Evolutionary conservation across 2,329 filamentous ascomycete species (phyloP).

Genomic region (Colletotrichum tanaceti): DNA sequence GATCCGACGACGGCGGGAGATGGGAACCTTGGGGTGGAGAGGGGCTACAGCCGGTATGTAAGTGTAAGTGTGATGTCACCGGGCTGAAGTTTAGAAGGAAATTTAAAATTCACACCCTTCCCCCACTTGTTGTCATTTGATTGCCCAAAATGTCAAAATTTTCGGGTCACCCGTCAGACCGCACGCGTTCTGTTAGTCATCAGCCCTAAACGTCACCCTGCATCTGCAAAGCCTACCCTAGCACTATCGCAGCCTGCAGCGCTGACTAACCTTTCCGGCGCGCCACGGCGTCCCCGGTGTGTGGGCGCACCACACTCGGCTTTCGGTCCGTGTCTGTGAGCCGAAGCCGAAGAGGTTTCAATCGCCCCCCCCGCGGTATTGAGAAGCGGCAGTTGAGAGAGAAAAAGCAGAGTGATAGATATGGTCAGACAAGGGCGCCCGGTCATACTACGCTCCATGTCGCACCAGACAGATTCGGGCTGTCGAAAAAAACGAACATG

Average conservation of each 20-base stretch:
- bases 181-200: constrained; percentile 18
- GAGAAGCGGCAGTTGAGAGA: neutral
- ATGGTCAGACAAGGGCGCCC: neutral
- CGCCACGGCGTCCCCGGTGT: constrained; percentile 28
- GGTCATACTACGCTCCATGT: neutral
- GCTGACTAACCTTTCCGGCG: constrained; percentile 19
- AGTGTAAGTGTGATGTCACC: constrained; percentile 26
- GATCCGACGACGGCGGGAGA: constrained; percentile 16
- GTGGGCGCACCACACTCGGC: constrained; percentile 13
- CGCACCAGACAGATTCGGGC: neutral
- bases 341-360: neutral
- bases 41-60: constrained; percentile 6
- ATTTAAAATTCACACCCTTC: too few species aligned
- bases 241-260: neutral
- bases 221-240: neutral
- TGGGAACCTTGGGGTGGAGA: neutral
- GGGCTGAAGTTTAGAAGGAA: constrained; percentile 25
- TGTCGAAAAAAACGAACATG: neutral
- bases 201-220: constrained; percentile 41
- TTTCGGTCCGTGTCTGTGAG: constrained; percentile 6
- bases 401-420: too few species aligned
- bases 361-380: neutral
- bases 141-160: neutral
- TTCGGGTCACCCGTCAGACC: constrained; percentile 2
- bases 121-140: neutral